Evolutionary conservation across 345 rosid species (phyloP), one percentile per base, ranked within the genome.

Genomic region (Cardamine occulta): DNA sequence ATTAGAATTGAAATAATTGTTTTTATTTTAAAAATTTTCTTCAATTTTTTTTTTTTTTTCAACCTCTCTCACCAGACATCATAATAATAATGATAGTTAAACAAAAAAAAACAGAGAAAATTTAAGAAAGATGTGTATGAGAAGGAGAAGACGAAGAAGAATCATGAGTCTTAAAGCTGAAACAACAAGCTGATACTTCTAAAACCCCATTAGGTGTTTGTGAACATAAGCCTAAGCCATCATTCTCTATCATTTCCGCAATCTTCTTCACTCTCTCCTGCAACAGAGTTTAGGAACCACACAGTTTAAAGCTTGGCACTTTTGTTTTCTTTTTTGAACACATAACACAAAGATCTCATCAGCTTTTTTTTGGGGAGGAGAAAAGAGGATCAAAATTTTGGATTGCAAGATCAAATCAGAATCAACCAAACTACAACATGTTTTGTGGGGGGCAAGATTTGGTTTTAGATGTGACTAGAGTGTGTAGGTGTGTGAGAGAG

Each of bases 191-290:
- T 66, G 81, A 48, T 63, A 78, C 77, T 56, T 78, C 81, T 65
- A 78, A 52, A 72, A 72, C 77, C 45, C 81, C 81, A 58, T 78
- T 72, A 8, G 81, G 77, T 78, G 81, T 78, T 65, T 66, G 77
- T 66, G 81, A 72, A 59, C 48, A 72, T 40, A 64, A 77, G 26
- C 61, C 60, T 56, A 63, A 66, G 2, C 73, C 63, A 57, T 72
- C 68, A 59, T 26, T 72, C 73, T 78, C 69, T 49, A 72, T 72
- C 73, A 78, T 66, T 78, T 72, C 73, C 37, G n/a, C 48, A 72
- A 78, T 72, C 69, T 72, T 59, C 67, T 72, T 66, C 73, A 78
- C 69, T 59, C 58, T 78, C 69, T 78, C 81, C 81, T 78, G 77
- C 77, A 77, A 69, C 31, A 76, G 23, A 74, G 66, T 56, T 64